Conservation (phyloP, 2,329 filamentous ascomycete genomes). For the Pseudovirgaria hyperparasitica region DNA sequence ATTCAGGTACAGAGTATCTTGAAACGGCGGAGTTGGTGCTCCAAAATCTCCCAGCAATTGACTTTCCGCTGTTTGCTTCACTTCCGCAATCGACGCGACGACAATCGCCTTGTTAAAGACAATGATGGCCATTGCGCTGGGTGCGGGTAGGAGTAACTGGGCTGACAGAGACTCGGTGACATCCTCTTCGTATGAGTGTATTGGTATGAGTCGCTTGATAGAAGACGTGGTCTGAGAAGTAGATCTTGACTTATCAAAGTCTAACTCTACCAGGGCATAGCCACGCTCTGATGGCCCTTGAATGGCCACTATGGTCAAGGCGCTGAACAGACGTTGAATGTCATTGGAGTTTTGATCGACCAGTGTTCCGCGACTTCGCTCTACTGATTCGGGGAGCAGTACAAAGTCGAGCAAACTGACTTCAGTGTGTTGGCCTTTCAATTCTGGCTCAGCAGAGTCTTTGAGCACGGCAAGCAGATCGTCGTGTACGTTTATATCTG, state of each 20-base stretch:
- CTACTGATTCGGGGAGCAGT: slow-evolving; percentile 41
- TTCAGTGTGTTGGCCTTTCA: slow-evolving; percentile 38
- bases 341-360: slow-evolving; percentile 13
- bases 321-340: too few species aligned
- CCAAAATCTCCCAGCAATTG: slow-evolving; percentile 47
- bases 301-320: slow-evolving; percentile 21
- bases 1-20: slow-evolving; percentile 76
- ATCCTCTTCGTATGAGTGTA: slow-evolving; percentile 40
- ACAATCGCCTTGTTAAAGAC: slow-evolving; percentile 69
- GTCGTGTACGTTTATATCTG: slow-evolving; percentile 58
- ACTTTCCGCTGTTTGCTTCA: slow-evolving; percentile 58
- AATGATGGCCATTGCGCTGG: slow-evolving; percentile 68
- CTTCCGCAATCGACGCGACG: slow-evolving; percentile 57
- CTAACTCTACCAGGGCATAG: slow-evolving; percentile 66
- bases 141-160: slow-evolving; percentile 62
- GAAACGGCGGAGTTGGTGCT: slow-evolving; percentile 45
- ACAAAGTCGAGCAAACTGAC: slow-evolving; percentile 72
- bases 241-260: slow-evolving; percentile 34
- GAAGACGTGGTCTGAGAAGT: slow-evolving; percentile 35
- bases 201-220: slow-evolving; percentile 53
- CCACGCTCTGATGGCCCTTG: slow-evolving; percentile 27
- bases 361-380: slow-evolving; percentile 34
- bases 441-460: slow-evolving; percentile 35
- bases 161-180: slow-evolving; percentile 18
- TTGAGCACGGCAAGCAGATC: slow-evolving; percentile 51